These are phyloP conservation scores for Silene coronaria DNA, from an alignment of 179 eudicot genomes.

Conservation along the genomic window DNA sequence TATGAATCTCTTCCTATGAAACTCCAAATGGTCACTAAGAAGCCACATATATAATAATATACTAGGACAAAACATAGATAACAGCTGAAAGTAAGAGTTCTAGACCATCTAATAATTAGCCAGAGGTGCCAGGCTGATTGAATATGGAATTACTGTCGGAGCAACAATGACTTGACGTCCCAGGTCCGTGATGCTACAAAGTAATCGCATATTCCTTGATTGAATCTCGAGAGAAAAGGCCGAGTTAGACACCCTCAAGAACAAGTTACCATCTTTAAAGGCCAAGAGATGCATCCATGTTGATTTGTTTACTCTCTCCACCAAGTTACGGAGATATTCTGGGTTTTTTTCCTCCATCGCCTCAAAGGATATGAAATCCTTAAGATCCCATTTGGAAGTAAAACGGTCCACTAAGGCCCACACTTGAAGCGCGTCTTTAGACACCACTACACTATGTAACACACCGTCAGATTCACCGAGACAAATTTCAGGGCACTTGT, in stretches of 20 bases:
- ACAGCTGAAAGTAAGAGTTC: neutral
- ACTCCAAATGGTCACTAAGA: neutral
- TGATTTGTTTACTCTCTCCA: conserved; percentile 11
- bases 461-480: conserved; percentile 24
- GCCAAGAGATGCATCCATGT: conserved; percentile 30
- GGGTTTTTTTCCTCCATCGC: conserved; percentile 22
- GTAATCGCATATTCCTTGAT: conserved; percentile 13
- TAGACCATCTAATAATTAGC: neutral
- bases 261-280: conserved; percentile 20
- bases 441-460: conserved; percentile 15
- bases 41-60: neutral
- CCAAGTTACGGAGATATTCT: conserved; percentile 16
- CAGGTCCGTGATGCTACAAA: conserved; percentile 23
- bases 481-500: conserved; percentile 18
- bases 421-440: conserved; percentile 15
- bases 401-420: conserved; percentile 27
- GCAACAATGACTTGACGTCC: conserved; percentile 15
- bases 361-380: conserved; percentile 17
- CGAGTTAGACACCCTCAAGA: conserved; percentile 27
- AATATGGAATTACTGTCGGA: conserved; percentile 23
- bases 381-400: conserved; percentile 25
- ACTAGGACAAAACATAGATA: neutral
- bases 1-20: neutral
- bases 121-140: conserved; percentile 22
- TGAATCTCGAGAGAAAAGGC: conserved; percentile 21